Evolutionary conservation across 2,329 filamentous ascomycete genomes (phyloP), one percentile per base, ranked within the genome.

Genomic region (Diaporthe sp.): DNA sequence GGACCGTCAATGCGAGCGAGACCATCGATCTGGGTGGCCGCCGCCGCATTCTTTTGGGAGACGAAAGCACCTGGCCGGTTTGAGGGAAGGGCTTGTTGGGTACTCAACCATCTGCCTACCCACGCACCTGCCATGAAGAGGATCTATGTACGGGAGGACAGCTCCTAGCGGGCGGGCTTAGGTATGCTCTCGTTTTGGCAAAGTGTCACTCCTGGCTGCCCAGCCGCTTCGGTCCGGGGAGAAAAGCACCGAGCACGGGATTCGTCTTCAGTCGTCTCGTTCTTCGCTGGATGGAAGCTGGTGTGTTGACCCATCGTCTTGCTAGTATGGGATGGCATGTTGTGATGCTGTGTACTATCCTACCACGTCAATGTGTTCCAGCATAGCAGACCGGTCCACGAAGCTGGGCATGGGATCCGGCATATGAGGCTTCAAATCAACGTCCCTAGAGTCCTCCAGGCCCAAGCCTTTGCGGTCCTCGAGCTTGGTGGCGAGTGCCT

Each of bases 401-500:
- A 34, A 34, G 34, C 34, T 34, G 34, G 34, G 6, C 34, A 34
- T 34, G 34, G 34, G 34, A 34, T 34, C 34, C 34, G 34, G 34
- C 34, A 34, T 34, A 34, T 34, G 8, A 34, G 34, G 34, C 34
- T 34, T 34, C 34, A 8, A 9, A 34, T 34, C 31, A 34, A 34
- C 31, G 9, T 34, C 31, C 31, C 31, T 96, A 90, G 76, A 98
- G 78, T 93, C 88, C 60, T 87, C 83, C 37, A 98, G 91, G 67
- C 87, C 88, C 79, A 95, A 87, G 15, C 94, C 86, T 75, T 92
- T 88, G 77, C 93, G 92, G 78, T 90, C 87, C 79, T 95, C 90
- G 79, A 98, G 94, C 76, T 92, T 90, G 72, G 96, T 93, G 68
- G 91, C 89, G 51, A 99, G 92, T 53, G 89, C 89, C 85, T 99